Evolutionary conservation across 441 rosid species (phyloP).

Genomic region (Lepidium campestre): DNA sequence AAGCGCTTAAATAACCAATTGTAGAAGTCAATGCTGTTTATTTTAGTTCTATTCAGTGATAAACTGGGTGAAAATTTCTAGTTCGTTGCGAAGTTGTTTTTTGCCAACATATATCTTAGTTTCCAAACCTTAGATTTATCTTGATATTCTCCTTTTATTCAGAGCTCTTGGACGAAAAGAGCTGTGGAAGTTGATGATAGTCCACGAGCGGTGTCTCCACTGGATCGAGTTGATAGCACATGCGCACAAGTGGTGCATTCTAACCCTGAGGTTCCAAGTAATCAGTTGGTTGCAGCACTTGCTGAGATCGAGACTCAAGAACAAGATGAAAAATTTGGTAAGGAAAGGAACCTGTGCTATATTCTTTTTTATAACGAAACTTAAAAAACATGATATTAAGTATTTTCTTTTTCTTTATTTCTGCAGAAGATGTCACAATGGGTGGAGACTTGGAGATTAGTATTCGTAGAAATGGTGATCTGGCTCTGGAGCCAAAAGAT

Average conservation of each 20-base stretch:
- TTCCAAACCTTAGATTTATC: background rate
- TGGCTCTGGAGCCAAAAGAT: slow-evolving; percentile 24
- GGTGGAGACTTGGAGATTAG: slow-evolving; percentile 39
- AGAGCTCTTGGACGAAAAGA: slow-evolving; percentile 76
- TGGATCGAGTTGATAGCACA: slow-evolving; percentile 59
- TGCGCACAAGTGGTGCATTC: slow-evolving; percentile 58
- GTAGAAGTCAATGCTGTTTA: slow-evolving; percentile 7
- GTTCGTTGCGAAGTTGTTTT: slow-evolving; percentile 8
- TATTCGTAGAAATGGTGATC: slow-evolving; percentile 28
- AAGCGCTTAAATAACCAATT: slow-evolving; percentile 5
- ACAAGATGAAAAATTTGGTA: slow-evolving; percentile 42
- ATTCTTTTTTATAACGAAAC: background rate
- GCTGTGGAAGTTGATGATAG: slow-evolving; percentile 51
- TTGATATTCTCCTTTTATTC: slow-evolving; percentile 12
- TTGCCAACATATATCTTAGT: background rate
- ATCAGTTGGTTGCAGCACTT: slow-evolving; percentile 25
- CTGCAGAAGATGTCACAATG: slow-evolving; percentile 39
- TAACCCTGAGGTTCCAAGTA: slow-evolving; percentile 40
- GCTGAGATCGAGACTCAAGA: slow-evolving; percentile 31
- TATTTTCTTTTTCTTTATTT: background rate
- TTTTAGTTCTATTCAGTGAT: background rate
- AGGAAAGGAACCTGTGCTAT: background rate
- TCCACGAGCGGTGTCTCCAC: slow-evolving; percentile 38
- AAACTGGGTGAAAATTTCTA: background rate
- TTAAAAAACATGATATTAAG: background rate